Conservation (phyloP, 257 asterid genomes). For the Euphrasia confusa region DNA sequence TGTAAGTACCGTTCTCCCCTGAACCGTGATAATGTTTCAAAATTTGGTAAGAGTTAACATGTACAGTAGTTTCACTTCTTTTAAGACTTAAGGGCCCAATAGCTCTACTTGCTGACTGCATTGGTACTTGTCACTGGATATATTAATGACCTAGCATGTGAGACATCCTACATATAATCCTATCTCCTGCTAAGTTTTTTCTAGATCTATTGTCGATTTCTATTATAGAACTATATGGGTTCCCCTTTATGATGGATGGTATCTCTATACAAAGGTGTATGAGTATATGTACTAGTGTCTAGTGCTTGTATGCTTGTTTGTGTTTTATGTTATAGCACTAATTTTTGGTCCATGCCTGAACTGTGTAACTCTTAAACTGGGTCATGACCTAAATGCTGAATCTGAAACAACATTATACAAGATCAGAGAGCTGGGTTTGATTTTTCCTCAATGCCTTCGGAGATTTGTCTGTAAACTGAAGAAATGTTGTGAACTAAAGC, state of each 20-base stretch:
- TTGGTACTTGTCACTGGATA: constrained; percentile 1
- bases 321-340: constrained; percentile 10
- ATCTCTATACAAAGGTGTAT: neutral
- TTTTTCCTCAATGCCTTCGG: neutral
- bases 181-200: neutral
- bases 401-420: neutral
- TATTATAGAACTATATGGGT: constrained; percentile 4
- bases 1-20: constrained; percentile 44
- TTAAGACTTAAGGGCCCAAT: neutral
- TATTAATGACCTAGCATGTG: neutral
- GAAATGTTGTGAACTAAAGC: neutral
- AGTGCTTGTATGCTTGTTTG: neutral
- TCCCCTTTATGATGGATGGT: neutral
- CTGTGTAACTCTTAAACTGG: neutral
- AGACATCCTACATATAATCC: neutral
- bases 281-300: neutral
- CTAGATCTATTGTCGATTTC: constrained; percentile 18
- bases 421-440: neutral
- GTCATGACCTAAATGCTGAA: constrained; percentile 11
- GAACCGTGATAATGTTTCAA: constrained; percentile 14
- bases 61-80: constrained; percentile 9
- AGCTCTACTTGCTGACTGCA: constrained; percentile 11
- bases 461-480: constrained; percentile 8
- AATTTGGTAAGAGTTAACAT: constrained; percentile 14
- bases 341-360: neutral